A percentile compares a stretch with the other conserved stretches of the same genome.
Conservation (phyloP, 805 yeast species). For the Lachancea sp. region DNA sequence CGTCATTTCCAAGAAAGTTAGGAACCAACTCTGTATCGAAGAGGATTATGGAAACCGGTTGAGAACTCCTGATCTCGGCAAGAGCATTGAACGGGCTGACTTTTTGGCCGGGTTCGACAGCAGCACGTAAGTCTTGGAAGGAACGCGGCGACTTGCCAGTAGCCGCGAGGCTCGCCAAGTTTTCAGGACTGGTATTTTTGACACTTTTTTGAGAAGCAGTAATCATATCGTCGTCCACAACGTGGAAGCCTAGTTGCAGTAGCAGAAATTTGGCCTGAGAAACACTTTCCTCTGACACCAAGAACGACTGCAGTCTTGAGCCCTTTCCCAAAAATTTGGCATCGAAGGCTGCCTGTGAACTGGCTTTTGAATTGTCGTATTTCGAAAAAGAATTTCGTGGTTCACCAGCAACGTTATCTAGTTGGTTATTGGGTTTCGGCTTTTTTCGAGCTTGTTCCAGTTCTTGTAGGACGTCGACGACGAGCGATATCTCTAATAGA, state of each 20-base stretch:
- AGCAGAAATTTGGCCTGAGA: slow-evolving; percentile 38
- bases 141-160: slow-evolving; percentile 13
- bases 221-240: slow-evolving; percentile 24
- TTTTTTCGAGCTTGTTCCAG: slow-evolving; percentile 9
- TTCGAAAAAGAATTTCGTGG: not conserved
- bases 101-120: not conserved
- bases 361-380: not conserved
- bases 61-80: slow-evolving; percentile 1
- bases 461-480: slow-evolving; percentile 35
- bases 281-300: slow-evolving; percentile 39
- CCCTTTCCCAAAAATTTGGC: slow-evolving; percentile 33
- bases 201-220: slow-evolving; percentile 25
- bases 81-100: not conserved
- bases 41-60: slow-evolving; percentile 1
- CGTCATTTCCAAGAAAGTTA: slow-evolving; percentile 7
- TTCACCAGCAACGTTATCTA: no score
- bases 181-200: slow-evolving; percentile 10
- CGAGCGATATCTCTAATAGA: slow-evolving; percentile 41
- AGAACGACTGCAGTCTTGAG: slow-evolving; percentile 31
- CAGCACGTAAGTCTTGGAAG: slow-evolving; percentile 17
- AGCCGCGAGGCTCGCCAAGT: slow-evolving; percentile 7
- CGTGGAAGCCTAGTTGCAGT: slow-evolving; percentile 29
- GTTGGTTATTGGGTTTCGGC: not conserved
- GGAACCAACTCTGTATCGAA: slow-evolving; percentile 5
- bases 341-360: slow-evolving; percentile 32